phyloP scores from a whole-genome alignment of 495 filamentous ascomycete genomes.

The Amphirosellinia nigrospora region DNA sequence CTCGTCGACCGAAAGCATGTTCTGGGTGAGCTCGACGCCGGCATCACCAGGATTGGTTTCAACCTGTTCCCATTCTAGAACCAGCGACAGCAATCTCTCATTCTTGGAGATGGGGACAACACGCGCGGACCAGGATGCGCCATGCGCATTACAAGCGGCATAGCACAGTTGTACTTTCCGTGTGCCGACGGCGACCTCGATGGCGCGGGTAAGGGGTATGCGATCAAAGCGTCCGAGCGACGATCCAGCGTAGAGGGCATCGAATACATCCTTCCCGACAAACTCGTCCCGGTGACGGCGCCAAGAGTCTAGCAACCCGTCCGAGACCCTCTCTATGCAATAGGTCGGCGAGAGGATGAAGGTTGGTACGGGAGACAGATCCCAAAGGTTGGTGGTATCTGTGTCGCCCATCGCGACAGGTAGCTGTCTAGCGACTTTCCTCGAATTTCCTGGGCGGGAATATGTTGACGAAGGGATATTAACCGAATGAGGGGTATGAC shows the following conservation, averaged over 20 bases:
- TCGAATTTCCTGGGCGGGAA: neutral
- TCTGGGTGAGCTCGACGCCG: constrained; percentile 53
- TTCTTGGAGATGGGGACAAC: constrained; percentile 57
- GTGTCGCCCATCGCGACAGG: constrained; percentile 18
- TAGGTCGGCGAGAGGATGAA: constrained; percentile 56
- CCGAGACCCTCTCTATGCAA: constrained; percentile 55
- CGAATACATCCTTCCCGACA: constrained; percentile 52
- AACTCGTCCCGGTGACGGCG: constrained; percentile 46
- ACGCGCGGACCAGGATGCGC: constrained; percentile 48
- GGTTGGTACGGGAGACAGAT: constrained; percentile 56
- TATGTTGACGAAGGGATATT: neutral
- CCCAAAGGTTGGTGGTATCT: constrained; percentile 45
- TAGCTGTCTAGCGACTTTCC: neutral
- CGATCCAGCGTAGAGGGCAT: constrained; percentile 45
- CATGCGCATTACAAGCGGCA: constrained; percentile 28
- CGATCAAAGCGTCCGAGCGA: constrained; percentile 44
- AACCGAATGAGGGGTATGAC: constrained; percentile 5
- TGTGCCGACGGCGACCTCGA: constrained; percentile 54
- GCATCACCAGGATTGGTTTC: constrained; percentile 30
- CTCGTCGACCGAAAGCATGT: constrained; percentile 52
- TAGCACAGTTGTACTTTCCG: constrained; percentile 40
- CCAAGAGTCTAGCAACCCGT: constrained; percentile 53
- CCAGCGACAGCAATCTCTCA: constrained; percentile 55
- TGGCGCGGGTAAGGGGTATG: constrained; percentile 47
- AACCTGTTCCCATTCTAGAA: constrained; percentile 53